Base-by-base conservation (phyloP, 1,284 basidiomycete species). In the Fomes fomentarius region DNA sequence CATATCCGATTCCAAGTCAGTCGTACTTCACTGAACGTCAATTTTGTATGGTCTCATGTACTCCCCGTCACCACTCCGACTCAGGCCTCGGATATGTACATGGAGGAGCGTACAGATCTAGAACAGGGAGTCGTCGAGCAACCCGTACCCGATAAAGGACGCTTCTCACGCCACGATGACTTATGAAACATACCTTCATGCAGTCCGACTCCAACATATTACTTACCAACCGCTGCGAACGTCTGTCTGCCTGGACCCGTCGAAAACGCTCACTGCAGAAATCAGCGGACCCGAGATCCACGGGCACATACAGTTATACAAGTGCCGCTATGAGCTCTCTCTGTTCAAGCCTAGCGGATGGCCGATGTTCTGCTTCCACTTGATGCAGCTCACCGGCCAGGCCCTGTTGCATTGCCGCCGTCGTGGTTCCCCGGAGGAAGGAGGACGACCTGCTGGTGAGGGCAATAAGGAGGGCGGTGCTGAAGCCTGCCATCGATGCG, bases 301-400 rank as follows among this genome's bases (percentile, higher is more conserved):
- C 50, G 46, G 34, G 24, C 66, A 68, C 54, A 67, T 68, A 19
- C 66, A n/a, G n/a, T n/a, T n/a, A n/a, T n/a, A 68, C 54, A 22
- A 37, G 22, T 66, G 67, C 54, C 64, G 66, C 15, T 47, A 61
- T 46, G 65, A 69, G 50, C 62, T 70, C 19, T 64, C 62, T 19
- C 57, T 66, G 14, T 53, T 70, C 48, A 70, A 70, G 53, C 65
- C 66, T 49, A 65, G 67, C 46, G 45, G 65, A 19, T 65, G 61
- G 54, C 67, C 69, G 11, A 54, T 48, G 40, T 28, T 68, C 25
- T 33, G 51, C 35, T 70, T 69, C 60, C 53, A 64, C 31, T 4
- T 68, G 10, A 21, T 66, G 38, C 66, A 69, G 47, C 47, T 64
- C 25, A 59, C 64, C 3, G 66, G 65, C 11, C 68, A 68, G 26